Evolutionary conservation across 75 land plant genomes (phyloP).

Genomic region (Gnetum montanum): DNA sequence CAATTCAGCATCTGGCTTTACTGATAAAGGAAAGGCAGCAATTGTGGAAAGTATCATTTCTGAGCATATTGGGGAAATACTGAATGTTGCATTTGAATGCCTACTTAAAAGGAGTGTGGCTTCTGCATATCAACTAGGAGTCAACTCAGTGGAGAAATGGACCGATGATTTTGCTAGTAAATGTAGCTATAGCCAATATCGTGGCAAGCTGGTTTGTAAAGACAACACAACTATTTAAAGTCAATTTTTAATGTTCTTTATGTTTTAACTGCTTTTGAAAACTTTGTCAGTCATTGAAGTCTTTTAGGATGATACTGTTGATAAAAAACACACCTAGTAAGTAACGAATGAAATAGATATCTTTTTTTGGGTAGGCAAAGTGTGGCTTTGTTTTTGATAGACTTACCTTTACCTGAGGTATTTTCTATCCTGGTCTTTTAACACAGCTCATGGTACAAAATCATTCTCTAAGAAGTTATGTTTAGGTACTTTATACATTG

Average conservation of each 20-base stretch:
- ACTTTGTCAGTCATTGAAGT: no score
- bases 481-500: no score
- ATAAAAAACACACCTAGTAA: no score
- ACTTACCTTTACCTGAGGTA: no score
- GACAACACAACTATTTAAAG: slow-evolving; percentile 7
- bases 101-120: slow-evolving; percentile 44
- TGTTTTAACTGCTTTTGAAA: no score
- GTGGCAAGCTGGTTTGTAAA: slow-evolving; percentile 84
- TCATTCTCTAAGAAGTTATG: no score
- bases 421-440: no score
- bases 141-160: slow-evolving; percentile 53
- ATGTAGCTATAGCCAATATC: slow-evolving; percentile 75
- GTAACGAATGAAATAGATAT: no score
- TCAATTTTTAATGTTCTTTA: background rate
- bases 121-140: slow-evolving; percentile 7
- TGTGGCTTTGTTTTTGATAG: no score
- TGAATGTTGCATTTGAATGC: slow-evolving; percentile 63
- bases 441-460: no score
- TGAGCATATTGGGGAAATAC: slow-evolving; percentile 12
- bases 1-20: slow-evolving; percentile 7
- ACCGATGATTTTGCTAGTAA: slow-evolving; percentile 64
- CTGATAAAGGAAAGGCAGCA: slow-evolving; percentile 38
- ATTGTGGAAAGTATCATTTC: background rate
- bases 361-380: no score
- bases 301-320: no score